Evolutionary conservation across 108 stramenopile species (phyloP).

Genomic region (Pseudonitzschia pungens): DNA sequence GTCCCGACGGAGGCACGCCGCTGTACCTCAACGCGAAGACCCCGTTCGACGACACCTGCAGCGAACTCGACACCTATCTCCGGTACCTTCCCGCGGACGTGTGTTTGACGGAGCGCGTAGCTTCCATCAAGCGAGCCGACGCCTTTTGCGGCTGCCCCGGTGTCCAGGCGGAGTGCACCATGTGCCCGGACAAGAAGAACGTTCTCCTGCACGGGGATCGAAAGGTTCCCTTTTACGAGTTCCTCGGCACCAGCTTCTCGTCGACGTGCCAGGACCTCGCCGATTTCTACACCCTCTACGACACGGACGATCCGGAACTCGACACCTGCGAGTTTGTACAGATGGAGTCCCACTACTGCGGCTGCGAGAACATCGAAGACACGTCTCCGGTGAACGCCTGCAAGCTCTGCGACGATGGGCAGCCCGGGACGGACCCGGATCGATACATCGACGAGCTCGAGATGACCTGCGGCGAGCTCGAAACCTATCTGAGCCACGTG

Average conservation of each 20-base stretch:
- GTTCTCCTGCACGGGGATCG: constrained; percentile 17
- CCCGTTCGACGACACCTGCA: constrained; percentile 20
- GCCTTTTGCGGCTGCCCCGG: constrained; percentile 25
- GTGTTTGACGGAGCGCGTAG: constrained; percentile 3
- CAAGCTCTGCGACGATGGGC: constrained; percentile 19
- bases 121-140: constrained; percentile 1
- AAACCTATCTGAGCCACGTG: constrained; percentile 10
- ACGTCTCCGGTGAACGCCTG: constrained; percentile 13
- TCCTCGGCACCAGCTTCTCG: constrained; percentile 16
- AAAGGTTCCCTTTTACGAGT: constrained; percentile 28
- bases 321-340: constrained; percentile 20
- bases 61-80: constrained; percentile 12
- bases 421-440: background rate
- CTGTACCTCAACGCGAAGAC: constrained; percentile 8
- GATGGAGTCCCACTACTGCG: constrained; percentile 31
- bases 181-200: constrained; percentile 21
- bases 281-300: constrained; percentile 18
- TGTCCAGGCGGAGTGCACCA: constrained; percentile 5
- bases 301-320: constrained; percentile 15
- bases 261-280: constrained; percentile 34
- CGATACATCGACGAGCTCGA: constrained; percentile 4
- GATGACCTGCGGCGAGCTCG: constrained; percentile 16
- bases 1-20: constrained; percentile 10
- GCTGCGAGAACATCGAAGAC: constrained; percentile 17
- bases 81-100: constrained; percentile 8